phyloP scores from a whole-genome alignment of 2,329 filamentous ascomycete genomes.

The Penicillium sp. region DNA sequence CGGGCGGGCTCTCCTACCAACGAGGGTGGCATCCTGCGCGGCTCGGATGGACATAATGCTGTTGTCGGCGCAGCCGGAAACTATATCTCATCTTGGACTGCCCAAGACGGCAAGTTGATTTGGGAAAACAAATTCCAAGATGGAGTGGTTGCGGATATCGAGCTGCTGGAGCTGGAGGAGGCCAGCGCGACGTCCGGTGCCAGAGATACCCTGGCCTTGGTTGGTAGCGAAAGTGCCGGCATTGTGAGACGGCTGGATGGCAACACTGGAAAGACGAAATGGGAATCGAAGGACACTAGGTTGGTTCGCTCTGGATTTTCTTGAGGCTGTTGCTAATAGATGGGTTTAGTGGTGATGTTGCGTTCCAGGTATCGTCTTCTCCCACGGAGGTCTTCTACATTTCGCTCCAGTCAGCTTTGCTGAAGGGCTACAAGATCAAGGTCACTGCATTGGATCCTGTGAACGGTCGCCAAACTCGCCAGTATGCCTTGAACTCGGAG shows the following conservation, averaged over 20 bases:
- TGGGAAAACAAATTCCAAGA: constrained; percentile 69
- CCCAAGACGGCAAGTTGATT: constrained; percentile 72
- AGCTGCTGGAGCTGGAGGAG: constrained; percentile 72
- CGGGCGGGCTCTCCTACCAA: constrained; percentile 35
- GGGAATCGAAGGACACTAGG: constrained; percentile 71
- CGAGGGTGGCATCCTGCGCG: constrained; percentile 55
- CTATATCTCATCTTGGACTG: constrained; percentile 78
- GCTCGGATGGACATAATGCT: constrained; percentile 76
- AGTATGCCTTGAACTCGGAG: constrained; percentile 72
- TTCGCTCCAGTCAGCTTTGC: constrained; percentile 65
- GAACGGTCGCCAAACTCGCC: constrained; percentile 70
- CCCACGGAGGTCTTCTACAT: constrained; percentile 72
- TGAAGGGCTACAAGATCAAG: constrained; percentile 73
- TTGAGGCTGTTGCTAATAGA: constrained; percentile 7
- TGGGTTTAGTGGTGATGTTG: constrained; percentile 60
- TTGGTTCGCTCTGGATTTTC: constrained; percentile 24
- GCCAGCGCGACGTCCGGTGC: constrained; percentile 44
- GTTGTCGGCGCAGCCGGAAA: constrained; percentile 71
- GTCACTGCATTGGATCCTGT: constrained; percentile 71
- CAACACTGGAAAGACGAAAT: constrained; percentile 69
- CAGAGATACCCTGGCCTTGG: constrained; percentile 69
- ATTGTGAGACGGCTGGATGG: constrained; percentile 72
- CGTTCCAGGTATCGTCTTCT: constrained; percentile 73
- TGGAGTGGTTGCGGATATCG: constrained; percentile 52
- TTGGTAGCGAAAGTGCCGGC: constrained; percentile 53